Evolutionary conservation across 768 basidiomycete species (phyloP), one percentile per base, ranked within the genome.

Genomic region (Serendipita sp.): DNA sequence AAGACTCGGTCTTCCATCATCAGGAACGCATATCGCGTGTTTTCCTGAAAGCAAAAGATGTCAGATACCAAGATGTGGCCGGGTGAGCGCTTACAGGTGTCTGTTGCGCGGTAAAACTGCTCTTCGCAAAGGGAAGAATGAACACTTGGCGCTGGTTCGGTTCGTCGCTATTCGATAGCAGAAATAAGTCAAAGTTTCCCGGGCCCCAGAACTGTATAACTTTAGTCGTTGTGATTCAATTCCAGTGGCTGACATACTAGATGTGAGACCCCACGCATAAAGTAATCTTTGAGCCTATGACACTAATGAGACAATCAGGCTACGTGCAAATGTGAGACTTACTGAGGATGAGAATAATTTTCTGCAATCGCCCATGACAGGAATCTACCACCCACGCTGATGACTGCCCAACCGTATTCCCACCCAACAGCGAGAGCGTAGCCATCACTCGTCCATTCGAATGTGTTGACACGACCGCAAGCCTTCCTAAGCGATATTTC

Each of bases 361-460:
- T 64, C 79, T 11, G 84, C 85, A 69, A 91, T 83, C 8, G 82
- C 83, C 74, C 83, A 91, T 1, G 87, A 86, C 33, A 91, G 78
- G 69, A 93, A 89, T 63, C 91, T 79, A 3, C 95, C 95, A 11
- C 89, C 88, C 10, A 92, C 84, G 70, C 87, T 92, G 75, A 92
- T 88, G 3, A 95, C 79, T 2, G 85, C 89, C 93, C 93, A 98
- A 4, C 91, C 94, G 63, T 80, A 74, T 66, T 83, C 79, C 88
- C 91, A 96, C 0, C 91, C 95, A 1, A 92, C 91, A 37, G 93
- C 94, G 10, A 99, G 77, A 3, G 90, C 91, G 74, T 93, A 93
- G 2, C 95, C 95, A 73, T 99, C 96, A 0, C 89, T 89, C 62
- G 89, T 94, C 95, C 94, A 97, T 68, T 91, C 84, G 72, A 95